These are phyloP conservation scores for Tetraselmis chui DNA, from an alignment of 139 green algal species.

Conservation along the genomic window DNA sequence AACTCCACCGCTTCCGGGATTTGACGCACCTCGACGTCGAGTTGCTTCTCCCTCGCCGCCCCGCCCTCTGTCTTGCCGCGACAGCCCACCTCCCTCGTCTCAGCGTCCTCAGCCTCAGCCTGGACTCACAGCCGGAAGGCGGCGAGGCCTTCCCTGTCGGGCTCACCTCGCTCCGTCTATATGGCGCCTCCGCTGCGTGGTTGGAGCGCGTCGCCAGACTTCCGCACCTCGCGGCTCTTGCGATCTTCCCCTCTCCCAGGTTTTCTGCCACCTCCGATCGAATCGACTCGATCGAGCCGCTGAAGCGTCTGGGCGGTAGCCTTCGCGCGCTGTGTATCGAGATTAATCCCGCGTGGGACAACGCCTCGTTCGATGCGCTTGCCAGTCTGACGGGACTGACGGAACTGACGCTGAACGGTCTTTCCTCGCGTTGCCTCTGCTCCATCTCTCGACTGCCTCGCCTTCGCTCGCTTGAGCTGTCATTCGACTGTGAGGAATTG, in stretches of 20 bases:
- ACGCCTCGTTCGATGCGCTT: not conserved
- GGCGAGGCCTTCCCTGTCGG: not conserved
- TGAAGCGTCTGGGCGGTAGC: no score
- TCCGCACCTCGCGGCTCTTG: not conserved
- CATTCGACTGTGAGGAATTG: not conserved
- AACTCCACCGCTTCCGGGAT: not conserved
- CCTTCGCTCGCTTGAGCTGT: not conserved
- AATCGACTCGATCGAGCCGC: no score
- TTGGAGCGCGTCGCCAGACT: not conserved
- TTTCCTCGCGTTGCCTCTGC: not conserved
- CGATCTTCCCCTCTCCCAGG: not conserved
- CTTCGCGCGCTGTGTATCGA: not conserved
- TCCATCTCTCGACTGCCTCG: not conserved
- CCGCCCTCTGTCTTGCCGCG: not conserved
- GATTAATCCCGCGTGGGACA: not conserved
- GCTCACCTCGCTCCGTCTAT: not conserved
- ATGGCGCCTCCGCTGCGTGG: not conserved
- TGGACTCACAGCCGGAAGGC: not conserved
- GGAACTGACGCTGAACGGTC: not conserved
- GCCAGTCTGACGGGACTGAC: not conserved
- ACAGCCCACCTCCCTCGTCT: not conserved
- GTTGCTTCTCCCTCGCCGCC: not conserved
- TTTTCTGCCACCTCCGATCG: not conserved
- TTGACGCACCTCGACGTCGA: not conserved
- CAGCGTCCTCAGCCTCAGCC: not conserved